Evolutionary conservation across 192 early-diverging fungal genomes (phyloP).

Genomic region (Jimgerdemannia lactiflua): DNA sequence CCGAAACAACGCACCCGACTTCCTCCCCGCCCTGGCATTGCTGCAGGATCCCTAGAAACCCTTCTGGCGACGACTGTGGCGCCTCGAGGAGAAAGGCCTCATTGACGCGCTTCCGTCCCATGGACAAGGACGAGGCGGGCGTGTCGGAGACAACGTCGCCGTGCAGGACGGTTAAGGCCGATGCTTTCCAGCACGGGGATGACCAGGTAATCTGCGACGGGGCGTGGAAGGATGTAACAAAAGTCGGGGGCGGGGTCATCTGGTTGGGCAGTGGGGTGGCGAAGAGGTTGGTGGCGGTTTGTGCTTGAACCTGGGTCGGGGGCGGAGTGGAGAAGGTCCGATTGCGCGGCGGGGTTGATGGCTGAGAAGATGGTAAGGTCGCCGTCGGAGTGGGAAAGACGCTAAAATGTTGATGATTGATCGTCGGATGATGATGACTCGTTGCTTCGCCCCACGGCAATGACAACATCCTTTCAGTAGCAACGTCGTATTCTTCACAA

Average conservation of each 20-base stretch:
- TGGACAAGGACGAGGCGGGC: not conserved
- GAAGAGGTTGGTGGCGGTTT: not conserved
- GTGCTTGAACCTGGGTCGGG: not conserved
- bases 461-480: no score
- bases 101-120: not conserved
- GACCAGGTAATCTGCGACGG: not conserved
- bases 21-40: not conserved
- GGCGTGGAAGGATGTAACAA: no score
- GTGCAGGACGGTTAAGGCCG: not conserved
- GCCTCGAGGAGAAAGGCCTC: not conserved
- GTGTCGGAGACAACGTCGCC: not conserved
- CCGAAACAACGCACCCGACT: not conserved
- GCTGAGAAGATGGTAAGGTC: not conserved
- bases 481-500: no score
- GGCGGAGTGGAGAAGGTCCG: not conserved
- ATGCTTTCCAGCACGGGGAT: not conserved
- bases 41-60: not conserved
- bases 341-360: not conserved
- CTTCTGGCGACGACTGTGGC: not conserved
- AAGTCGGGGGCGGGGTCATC: not conserved
- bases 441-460: no score
- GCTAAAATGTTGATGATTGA: no score
- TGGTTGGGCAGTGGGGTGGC: not conserved
- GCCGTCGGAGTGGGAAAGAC: no score
- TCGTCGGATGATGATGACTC: no score